Evolutionary conservation across 768 basidiomycete genomes (phyloP).

Genomic region (Punctularia strigosozonata): DNA sequence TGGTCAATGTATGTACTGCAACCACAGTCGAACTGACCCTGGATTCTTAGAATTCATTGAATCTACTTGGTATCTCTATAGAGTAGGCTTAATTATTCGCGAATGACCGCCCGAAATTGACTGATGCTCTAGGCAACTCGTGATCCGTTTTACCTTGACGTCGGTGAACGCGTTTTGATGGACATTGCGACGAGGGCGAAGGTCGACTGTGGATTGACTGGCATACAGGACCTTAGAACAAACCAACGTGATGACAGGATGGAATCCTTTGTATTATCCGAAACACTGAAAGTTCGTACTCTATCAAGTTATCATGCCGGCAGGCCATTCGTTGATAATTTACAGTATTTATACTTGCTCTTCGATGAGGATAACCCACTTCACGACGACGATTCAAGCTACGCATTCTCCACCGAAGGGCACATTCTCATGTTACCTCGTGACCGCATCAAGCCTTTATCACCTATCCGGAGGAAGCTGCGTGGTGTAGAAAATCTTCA

Average conservation of each 20-base stretch:
- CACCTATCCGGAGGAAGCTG: constrained; percentile 45
- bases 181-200: constrained; percentile 68
- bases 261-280: constrained; percentile 94
- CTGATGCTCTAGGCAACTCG: constrained; percentile 60
- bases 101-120: constrained; percentile 2
- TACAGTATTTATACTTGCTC: constrained; percentile 81
- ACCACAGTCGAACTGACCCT: neutral
- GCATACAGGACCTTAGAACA: constrained; percentile 67
- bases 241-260: constrained; percentile 84
- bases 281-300: constrained; percentile 71
- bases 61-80: constrained; percentile 92
- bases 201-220: constrained; percentile 79
- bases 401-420: constrained; percentile 92
- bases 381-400: constrained; percentile 69
- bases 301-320: neutral
- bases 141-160: constrained; percentile 86
- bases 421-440: constrained; percentile 66
- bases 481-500: constrained; percentile 56
- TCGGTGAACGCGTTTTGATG: constrained; percentile 73
- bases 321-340: neutral
- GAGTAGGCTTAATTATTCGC: constrained; percentile 31
- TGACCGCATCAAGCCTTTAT: constrained; percentile 41
- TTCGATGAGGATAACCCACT: constrained; percentile 80
- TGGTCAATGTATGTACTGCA: neutral
- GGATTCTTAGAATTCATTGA: constrained; percentile 70